Evolutionary conservation across 2,329 filamentous ascomycete species (phyloP), one percentile per base, ranked within the genome.

Genomic region (Nothopassalora personata): DNA sequence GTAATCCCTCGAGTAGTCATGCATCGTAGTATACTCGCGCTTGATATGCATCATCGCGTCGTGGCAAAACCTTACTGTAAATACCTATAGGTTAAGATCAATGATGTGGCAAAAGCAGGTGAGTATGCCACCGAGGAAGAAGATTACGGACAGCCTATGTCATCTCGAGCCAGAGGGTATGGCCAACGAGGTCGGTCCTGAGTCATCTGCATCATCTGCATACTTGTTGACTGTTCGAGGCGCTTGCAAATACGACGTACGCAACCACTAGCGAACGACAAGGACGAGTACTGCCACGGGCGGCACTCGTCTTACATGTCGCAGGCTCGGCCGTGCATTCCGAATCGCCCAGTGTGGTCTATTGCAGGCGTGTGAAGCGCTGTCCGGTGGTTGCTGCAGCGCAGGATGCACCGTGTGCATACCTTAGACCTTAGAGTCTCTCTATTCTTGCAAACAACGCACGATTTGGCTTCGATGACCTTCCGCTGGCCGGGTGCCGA

Each of bases 181-280:
- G 34, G 23, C 46, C 28, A 55, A 49, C 48, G 23, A 34, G 49
- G 30, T 51, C 27, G 27, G 30, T 51, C 27, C 36, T 53, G 51
- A 46, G 36, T 43, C 48, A 57, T 60, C 57, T 60, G 57, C 59
- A 58, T 62, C 54, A 60, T 60, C 60, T 57, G 53, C 54, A 62
- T 59, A 39, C 43, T 58, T 48, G 46, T 34, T 60, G 43, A 56
- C 34, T 43, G 56, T 46, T 39, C 60, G 45, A 56, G 43, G 43
- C 43, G 56, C 56, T 59, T 56, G 60, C 60, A 58, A 58, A 60
- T 55, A 55, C 51, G 54, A 53, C 59, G 18, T 56, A 34, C 31
- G 36, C 46, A 33, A 31, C 19, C 54, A 52, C 50, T 51, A 56
- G 30, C 52, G 53, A 47, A 46, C 36, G 53, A 53, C 36, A 58